Evolutionary conservation across 2,329 filamentous ascomycete genomes (phyloP), one percentile per base, ranked within the genome.

Genomic region (Penicillium glabrum): DNA sequence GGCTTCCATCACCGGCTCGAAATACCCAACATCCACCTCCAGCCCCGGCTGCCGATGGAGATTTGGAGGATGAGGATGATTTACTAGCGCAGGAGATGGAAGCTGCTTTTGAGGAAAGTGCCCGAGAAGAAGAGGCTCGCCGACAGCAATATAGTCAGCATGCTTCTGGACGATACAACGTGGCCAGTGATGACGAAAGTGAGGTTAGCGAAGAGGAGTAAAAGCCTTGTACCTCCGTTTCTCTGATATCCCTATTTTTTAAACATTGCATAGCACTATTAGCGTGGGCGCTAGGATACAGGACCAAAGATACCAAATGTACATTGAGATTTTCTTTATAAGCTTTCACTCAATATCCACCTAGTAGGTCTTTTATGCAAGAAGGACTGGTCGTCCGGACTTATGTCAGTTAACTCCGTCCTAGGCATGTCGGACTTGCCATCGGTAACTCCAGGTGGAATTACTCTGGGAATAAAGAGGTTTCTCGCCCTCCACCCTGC

Each of bases 141-240:
- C 72, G 61, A 21, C 71, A 71, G 27, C 68, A 71, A 14, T 69
- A 70, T 50, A 62, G 63, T 16, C 64, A 71, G 45, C 59, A 66
- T 8, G 46, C 56, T 21, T 67, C 68, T 23, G 67, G 70, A 37
- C 69, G 68, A 29, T 74, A 74, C 26, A 61, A 63, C 53, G 62
- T 69, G 45, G 63, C 66, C 24, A 82, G 78, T 35, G 83, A 85
- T 19, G 74, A 79, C 51, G 85, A 88, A 70, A 88, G 85, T 62
- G 84, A 86, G 63, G 85, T 88, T 53, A 88, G 86, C 62, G 86
- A 88, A 68, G 86, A 88, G 69, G 86, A 88, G 68, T 88, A 61
- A 72, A 23, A 33, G 14, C 16, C 50, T 41, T 41, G 11, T 6
- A 10, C n/a, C 35, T 39, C 35, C n/a, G 19, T 3, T 39, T 5